A percentile compares a stretch with the other conserved stretches of the same genome.
These are phyloP conservation scores for Emydomyces testavorans DNA, from an alignment of 2,329 filamentous ascomycete species.

Conservation along the genomic window DNA sequence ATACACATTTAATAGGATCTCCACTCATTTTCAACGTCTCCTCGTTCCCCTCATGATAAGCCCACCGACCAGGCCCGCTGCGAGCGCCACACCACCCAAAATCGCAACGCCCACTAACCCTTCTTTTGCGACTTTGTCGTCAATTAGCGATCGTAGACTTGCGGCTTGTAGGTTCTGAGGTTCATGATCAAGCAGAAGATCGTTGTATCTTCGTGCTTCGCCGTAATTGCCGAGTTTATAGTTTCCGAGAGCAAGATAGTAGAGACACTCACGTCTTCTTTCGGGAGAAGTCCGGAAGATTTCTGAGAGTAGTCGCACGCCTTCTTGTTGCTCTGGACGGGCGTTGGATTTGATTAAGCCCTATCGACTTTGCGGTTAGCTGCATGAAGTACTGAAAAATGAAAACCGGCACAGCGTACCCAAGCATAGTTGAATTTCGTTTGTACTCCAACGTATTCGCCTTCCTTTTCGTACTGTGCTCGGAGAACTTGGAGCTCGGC, in stretches of 20 bases:
- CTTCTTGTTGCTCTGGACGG: slow-evolving; percentile 81
- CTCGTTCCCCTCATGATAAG: slow-evolving; percentile 68
- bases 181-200: slow-evolving; percentile 80
- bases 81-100: slow-evolving; percentile 81
- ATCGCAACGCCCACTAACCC: slow-evolving; percentile 91
- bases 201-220: slow-evolving; percentile 89
- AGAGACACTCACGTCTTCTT: slow-evolving; percentile 90
- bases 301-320: slow-evolving; percentile 83
- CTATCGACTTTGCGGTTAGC: slow-evolving; percentile 36
- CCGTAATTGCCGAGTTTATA: slow-evolving; percentile 98
- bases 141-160: slow-evolving; percentile 76
- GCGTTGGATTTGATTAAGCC: slow-evolving; percentile 86
- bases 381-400: background rate
- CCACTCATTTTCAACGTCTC: slow-evolving; percentile 38
- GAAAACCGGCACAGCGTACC: slow-evolving; percentile 44
- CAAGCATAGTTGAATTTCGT: slow-evolving; percentile 99
- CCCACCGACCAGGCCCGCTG: slow-evolving; percentile 83
- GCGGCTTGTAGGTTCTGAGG: slow-evolving; percentile 80
- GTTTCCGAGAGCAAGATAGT: slow-evolving; percentile 93
- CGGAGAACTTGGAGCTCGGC: slow-evolving; percentile 87
- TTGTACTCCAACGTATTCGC: slow-evolving; percentile 89
- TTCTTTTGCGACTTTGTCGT: slow-evolving; percentile 92
- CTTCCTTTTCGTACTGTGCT: slow-evolving; percentile 92
- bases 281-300: slow-evolving; percentile 93
- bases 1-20: background rate